Evolutionary conservation across 2,329 filamentous ascomycete genomes (phyloP), one percentile per base, ranked within the genome.

Genomic region (Stromatinia cepivora): DNA sequence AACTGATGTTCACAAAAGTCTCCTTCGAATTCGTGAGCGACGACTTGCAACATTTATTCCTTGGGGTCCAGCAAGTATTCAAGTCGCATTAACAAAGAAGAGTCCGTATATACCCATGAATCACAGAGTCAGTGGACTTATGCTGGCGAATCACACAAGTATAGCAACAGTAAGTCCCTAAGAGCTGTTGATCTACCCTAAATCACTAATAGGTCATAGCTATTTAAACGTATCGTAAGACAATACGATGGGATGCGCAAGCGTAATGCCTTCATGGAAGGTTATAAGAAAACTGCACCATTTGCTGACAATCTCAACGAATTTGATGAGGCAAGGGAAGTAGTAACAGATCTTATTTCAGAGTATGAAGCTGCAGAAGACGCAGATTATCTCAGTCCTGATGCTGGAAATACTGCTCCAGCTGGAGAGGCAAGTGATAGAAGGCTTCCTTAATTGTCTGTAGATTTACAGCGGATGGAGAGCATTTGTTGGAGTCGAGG

Each of bases 61-160:
- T 13, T 99, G 95, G 95, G 95, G 95, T 0, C 95, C 95, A 0
- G 95, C 95, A 39, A 97, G 93, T 78, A 99, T 99, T 73, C 95
- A 99, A 81, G 95, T 99, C 17, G 96, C 95, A 4, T 82, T 99
- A 72, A 97, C 95, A 2, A 97, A 97, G 83, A 93, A 96, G 78
- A 97, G 94, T 54, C 96, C 96, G 1, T 98, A 99, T 78, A 91
- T 97, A 54, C 91, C 93, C 68, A 96, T 96, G 83, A 93, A 92
- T 74, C 93, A 97, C 78, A 90, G 95, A 62, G 95, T 99, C 67
- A 97, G 93, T 73, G 95, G 95, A 2, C 86, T 99, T 70, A 99
- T 99, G 95, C 84, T 99, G 70, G 95, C 95, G 17, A 99, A 99
- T 79, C 95, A 99, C 79, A 99, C 95, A 0, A 97, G 94, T 73